Percentiles rank a stretch among this genome's conserved stretches.
Evolutionary conservation across 345 rosid species (phyloP).

Genomic region (Arabidopsis suecica): DNA sequence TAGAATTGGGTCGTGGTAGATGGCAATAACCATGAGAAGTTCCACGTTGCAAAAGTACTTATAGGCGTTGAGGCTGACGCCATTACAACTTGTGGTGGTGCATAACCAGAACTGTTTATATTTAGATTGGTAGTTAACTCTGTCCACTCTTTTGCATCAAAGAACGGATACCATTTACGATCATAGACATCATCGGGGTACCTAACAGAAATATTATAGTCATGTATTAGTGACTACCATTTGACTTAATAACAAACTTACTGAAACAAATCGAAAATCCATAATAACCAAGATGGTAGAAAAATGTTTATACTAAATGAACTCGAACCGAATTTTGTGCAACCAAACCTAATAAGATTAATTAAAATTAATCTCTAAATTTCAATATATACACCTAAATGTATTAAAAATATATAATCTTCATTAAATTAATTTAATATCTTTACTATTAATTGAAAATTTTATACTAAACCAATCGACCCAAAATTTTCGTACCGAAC

Average conservation of each 20-base stretch:
- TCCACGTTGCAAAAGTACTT: conserved; percentile 33
- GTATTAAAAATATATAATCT: not conserved
- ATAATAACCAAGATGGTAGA: not conserved
- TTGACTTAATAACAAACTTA: not conserved
- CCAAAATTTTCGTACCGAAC: not conserved
- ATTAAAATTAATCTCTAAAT: not conserved
- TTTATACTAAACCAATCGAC: not conserved
- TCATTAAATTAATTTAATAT: not conserved
- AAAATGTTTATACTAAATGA: not conserved
- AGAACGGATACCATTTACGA: conserved; percentile 40
- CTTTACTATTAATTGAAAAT: not conserved
- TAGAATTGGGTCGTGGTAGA: conserved; percentile 30
- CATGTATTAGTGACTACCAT: not conserved
- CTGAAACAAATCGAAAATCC: not conserved
- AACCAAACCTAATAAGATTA: not conserved
- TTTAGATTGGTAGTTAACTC: conserved; percentile 30
- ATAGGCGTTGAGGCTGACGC: conserved; percentile 42
- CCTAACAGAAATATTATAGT: conserved; percentile 1
- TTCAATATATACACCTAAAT: not conserved
- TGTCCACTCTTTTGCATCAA: conserved; percentile 23
- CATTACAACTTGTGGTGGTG: conserved; percentile 34
- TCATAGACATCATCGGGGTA: conserved; percentile 40
- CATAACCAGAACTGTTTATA: conserved; percentile 21
- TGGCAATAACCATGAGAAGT: conserved; percentile 12
- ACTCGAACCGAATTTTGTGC: not conserved